A percentile compares a stretch with the other conserved stretches of the same genome.
Evolutionary conservation across 1,139 yeast species (phyloP).

Genomic region (Sugiyamaella neomexicana): DNA sequence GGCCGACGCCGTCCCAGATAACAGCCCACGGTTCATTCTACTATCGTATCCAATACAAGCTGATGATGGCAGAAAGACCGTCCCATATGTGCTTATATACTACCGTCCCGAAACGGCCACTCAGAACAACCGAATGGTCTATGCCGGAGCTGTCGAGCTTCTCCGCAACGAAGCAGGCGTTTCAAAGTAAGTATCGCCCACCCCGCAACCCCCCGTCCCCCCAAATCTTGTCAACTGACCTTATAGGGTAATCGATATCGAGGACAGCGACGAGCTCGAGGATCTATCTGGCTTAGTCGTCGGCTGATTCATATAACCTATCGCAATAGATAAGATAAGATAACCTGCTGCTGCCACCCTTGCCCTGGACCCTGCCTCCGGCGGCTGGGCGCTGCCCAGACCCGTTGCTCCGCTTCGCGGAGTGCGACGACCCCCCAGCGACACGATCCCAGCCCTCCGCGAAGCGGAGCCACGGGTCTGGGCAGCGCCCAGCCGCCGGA

Average conservation of each 20-base stretch:
- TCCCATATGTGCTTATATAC: constrained; percentile 75
- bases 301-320: not conserved
- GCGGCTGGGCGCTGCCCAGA: too few relatives aligned
- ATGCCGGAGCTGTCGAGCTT: constrained; percentile 85
- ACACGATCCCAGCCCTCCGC: not conserved
- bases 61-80: constrained; percentile 68
- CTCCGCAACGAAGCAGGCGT: constrained; percentile 79
- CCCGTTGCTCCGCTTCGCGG: not conserved
- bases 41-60: constrained; percentile 74
- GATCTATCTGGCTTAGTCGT: constrained; percentile 30
- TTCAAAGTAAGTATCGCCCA: constrained; percentile 48
- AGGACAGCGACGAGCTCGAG: constrained; percentile 38
- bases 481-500: constrained; percentile 10
- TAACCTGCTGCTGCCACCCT: not conserved
- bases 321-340: not conserved
- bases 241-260: constrained; percentile 36
- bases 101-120: constrained; percentile 86
- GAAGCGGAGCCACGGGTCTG: not conserved
- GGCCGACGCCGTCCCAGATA: constrained; percentile 78
- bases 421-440: too few relatives aligned
- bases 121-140: constrained; percentile 77
- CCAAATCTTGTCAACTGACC: not conserved
- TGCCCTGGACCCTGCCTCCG: too few relatives aligned
- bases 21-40: constrained; percentile 70
- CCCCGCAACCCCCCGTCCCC: too few relatives aligned